Conservation (phyloP, 495 filamentous ascomycete genomes). For the Xylaria flabelliformis region DNA sequence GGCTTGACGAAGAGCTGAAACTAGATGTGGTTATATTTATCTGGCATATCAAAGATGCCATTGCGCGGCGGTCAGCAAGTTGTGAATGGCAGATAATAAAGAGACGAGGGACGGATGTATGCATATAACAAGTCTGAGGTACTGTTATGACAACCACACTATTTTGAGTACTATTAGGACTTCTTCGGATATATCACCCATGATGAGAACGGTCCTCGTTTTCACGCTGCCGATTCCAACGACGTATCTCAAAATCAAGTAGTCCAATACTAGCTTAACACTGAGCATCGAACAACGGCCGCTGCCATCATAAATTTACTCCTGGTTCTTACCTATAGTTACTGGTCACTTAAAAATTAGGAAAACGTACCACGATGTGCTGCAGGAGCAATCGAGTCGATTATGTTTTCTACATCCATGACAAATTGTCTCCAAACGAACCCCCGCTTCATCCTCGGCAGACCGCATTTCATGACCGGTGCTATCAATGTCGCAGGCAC, state of each 20-base stretch:
- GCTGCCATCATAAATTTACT: background rate
- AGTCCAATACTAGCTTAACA: background rate
- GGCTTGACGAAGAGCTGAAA: background rate
- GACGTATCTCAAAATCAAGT: background rate
- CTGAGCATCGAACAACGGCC: background rate
- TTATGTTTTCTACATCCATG: background rate
- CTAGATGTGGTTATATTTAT: background rate
- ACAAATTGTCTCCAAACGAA: background rate
- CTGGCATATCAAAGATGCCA: background rate
- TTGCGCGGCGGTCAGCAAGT: background rate
- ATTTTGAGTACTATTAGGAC: background rate
- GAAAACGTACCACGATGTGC: background rate
- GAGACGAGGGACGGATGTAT: background rate
- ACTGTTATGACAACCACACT: background rate
- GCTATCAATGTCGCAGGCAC: background rate
- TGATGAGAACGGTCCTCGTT: background rate
- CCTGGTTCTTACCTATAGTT: background rate
- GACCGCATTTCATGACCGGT: background rate
- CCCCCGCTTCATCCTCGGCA: background rate
- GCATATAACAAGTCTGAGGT: background rate
- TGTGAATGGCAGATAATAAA: background rate
- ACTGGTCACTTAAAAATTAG: background rate
- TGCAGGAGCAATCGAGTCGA: background rate
- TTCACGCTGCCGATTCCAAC: background rate
- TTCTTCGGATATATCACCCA: background rate